These are phyloP conservation scores for Musa troglodytarum DNA, from an alignment of 176 grass and related monocot species.

Conservation along the genomic window DNA sequence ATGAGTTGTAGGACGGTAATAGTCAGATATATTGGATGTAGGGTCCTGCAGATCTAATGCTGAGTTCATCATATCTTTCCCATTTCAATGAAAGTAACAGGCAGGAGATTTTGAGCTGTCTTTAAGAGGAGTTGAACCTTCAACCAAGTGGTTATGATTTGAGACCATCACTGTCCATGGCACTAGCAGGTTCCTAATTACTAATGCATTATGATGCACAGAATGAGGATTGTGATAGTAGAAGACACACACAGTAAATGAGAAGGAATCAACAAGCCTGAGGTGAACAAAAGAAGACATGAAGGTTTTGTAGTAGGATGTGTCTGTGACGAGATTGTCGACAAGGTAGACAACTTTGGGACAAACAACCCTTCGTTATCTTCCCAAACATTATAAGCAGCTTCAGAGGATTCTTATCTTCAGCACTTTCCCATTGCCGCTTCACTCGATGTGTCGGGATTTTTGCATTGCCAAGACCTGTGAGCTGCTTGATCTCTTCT, in stretches of 20 bases:
- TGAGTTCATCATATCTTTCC: slow-evolving; percentile 21
- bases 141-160: not conserved
- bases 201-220: not conserved
- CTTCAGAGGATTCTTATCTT: too few species aligned
- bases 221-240: not conserved
- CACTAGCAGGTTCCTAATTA: slow-evolving; percentile 4
- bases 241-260: not conserved
- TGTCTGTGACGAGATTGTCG: too few species aligned
- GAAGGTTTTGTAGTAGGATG: too few species aligned
- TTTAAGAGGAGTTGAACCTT: not conserved
- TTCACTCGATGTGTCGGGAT: too few species aligned
- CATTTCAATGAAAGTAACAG: slow-evolving; percentile 6
- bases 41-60: slow-evolving; percentile 17
- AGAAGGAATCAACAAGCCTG: not conserved
- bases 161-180: not conserved
- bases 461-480: too few species aligned
- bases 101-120: not conserved
- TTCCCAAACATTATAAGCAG: too few species aligned
- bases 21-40: not conserved
- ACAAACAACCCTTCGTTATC: too few species aligned
- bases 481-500: too few species aligned
- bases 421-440: too few species aligned
- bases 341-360: too few species aligned
- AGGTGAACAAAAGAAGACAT: too few species aligned
- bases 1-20: not conserved